A percentile compares a stretch with the other conserved stretches of the same genome.
These are phyloP conservation scores for Acer yangbiense DNA, from an alignment of 345 rosid species.

Conservation along the genomic window DNA sequence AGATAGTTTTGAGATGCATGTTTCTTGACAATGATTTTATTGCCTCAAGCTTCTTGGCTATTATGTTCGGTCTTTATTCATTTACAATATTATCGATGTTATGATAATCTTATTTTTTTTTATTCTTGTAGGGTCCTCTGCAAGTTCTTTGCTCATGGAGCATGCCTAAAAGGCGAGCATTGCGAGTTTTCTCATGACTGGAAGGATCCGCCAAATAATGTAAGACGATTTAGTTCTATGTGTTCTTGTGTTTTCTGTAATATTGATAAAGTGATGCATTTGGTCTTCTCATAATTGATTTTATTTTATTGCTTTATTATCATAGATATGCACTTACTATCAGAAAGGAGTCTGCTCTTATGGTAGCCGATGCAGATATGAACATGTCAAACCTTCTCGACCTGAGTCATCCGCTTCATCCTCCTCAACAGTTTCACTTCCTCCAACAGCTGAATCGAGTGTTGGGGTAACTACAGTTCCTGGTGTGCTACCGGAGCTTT, in stretches of 20 bases:
- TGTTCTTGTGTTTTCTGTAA: not conserved
- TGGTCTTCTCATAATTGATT: conserved; percentile 2
- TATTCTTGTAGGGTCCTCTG: conserved; percentile 58
- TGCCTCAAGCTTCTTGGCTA: not conserved
- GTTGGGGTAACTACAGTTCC: conserved; percentile 23
- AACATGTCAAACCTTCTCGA: conserved; percentile 59
- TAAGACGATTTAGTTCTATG: conserved; percentile 26
- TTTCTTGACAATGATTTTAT: not conserved
- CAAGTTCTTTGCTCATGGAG: conserved; percentile 91
- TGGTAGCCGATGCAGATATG: conserved; percentile 87
- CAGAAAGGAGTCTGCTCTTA: conserved; percentile 85
- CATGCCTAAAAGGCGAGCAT: conserved; percentile 89
- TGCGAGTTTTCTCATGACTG: conserved; percentile 92
- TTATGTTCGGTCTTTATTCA: not conserved
- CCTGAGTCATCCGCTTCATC: conserved; percentile 57
- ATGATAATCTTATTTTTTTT: not conserved
- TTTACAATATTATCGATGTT: not conserved
- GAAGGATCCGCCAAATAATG: conserved; percentile 67
- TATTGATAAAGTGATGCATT: not conserved
- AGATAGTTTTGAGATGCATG: not conserved
- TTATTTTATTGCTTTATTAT: conserved; percentile 10
- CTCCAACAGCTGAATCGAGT: conserved; percentile 30
- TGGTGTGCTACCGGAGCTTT: conserved; percentile 36
- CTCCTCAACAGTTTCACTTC: conserved; percentile 39
- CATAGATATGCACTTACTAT: conserved; percentile 85